Percentiles rank a stretch among this genome's conserved stretches.
Evolutionary conservation across 2,329 filamentous ascomycete species (phyloP).

Genomic region (Aspergillus intermedius): DNA sequence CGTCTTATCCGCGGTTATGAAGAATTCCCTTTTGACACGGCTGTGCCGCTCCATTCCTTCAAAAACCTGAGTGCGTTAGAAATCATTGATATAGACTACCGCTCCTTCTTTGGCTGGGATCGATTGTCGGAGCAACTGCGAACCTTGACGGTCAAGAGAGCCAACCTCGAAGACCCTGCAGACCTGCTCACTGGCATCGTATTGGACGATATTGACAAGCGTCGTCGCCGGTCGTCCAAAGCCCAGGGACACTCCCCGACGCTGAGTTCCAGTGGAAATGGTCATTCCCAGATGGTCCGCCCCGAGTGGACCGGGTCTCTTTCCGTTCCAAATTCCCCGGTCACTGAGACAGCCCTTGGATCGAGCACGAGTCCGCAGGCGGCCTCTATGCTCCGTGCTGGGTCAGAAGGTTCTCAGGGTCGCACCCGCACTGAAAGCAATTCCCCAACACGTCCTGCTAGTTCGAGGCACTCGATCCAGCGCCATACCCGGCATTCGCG

Average conservation of each 20-base stretch:
- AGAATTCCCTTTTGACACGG: slow-evolving; percentile 96
- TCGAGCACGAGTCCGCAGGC: slow-evolving; percentile 46
- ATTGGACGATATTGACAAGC: slow-evolving; percentile 90
- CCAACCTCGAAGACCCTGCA: slow-evolving; percentile 78
- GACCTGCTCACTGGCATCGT: slow-evolving; percentile 91
- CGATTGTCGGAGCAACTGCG: slow-evolving; percentile 84
- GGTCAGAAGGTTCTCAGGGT: slow-evolving; percentile 46
- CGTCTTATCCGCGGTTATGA: slow-evolving; percentile 88
- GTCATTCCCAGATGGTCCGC: slow-evolving; percentile 56
- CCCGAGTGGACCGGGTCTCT: slow-evolving; percentile 61
- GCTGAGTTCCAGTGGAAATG: slow-evolving; percentile 54
- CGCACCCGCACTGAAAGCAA: slow-evolving; percentile 59
- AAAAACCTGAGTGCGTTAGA: slow-evolving; percentile 94
- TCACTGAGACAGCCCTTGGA: slow-evolving; percentile 40
- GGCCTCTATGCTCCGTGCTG: slow-evolving; percentile 47
- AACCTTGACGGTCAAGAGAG: slow-evolving; percentile 81
- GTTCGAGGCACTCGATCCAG: slow-evolving; percentile 62
- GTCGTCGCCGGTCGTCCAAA: slow-evolving; percentile 81
- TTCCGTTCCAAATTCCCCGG: slow-evolving; percentile 62
- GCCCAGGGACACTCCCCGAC: slow-evolving; percentile 67
- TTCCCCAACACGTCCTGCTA: slow-evolving; percentile 71
- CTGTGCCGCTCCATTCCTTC: slow-evolving; percentile 92
- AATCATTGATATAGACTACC: slow-evolving; percentile 90
- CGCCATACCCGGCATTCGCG: slow-evolving; percentile 64
- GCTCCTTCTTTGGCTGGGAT: slow-evolving; percentile 97